phyloP scores from a whole-genome alignment of 306 rosid species.

The Arachis hypogaea region DNA sequence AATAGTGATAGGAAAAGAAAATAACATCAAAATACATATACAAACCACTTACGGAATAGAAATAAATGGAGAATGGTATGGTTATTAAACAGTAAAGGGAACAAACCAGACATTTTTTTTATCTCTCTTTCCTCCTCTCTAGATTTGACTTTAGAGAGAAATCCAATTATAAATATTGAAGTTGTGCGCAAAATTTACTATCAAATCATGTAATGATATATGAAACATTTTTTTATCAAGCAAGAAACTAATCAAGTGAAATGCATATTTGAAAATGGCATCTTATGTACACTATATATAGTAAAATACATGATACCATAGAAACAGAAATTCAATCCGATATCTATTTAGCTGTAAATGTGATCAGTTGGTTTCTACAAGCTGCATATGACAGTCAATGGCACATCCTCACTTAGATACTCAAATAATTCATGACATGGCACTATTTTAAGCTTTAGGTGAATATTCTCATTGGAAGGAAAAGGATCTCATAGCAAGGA shows the following conservation, averaged over 20 bases:
- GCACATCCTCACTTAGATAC: constrained; percentile 2
- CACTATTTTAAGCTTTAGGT: constrained; percentile 16
- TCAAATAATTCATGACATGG: constrained; percentile 1
- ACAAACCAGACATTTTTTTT: constrained; percentile 9
- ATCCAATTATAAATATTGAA: constrained; percentile 24
- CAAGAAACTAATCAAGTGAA: background rate
- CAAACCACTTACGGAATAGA: constrained; percentile 23
- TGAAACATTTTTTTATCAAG: constrained; percentile 22
- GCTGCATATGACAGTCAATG: background rate
- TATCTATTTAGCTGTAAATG: background rate
- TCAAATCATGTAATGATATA: constrained; percentile 16
- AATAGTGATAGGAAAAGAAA: constrained; percentile 29
- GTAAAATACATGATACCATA: constrained; percentile 3
- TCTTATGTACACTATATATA: constrained; percentile 19
- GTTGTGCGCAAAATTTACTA: constrained; percentile 1
- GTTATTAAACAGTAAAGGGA: constrained; percentile 31
- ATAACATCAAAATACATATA: constrained; percentile 38
- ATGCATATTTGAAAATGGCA: background rate
- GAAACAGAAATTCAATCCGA: background rate
- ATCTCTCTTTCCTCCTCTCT: constrained; percentile 18
- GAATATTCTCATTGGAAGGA: constrained; percentile 24
- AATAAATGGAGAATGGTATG: constrained; percentile 8
- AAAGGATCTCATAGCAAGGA: background rate
- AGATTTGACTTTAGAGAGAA: constrained; percentile 18
- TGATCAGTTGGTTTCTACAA: constrained; percentile 16